Conservation (phyloP, 2,329 filamentous ascomycete genomes). For the Sporothrix euskadiensis region DNA sequence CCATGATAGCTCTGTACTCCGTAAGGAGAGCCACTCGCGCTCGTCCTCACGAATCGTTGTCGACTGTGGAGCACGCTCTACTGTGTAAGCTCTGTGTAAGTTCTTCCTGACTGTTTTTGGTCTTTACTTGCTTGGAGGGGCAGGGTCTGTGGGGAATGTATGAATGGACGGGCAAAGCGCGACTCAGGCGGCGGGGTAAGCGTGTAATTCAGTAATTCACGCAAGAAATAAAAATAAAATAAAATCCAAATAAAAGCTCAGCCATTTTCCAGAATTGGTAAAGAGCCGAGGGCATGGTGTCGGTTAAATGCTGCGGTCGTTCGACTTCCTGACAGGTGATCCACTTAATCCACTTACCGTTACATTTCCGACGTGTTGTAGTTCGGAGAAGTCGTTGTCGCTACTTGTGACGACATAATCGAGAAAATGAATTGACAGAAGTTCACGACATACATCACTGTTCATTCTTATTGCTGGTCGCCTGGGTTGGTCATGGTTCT, state of each 20-base stretch:
- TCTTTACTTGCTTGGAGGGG: neutral
- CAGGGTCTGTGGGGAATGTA: neutral
- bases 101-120: neutral
- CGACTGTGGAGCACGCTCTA: neutral
- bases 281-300: slow-evolving; percentile 16
- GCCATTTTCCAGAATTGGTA: neutral
- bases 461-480: neutral
- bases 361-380: neutral
- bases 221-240: neutral
- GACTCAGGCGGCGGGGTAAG: neutral
- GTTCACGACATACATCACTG: neutral
- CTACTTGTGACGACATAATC: neutral
- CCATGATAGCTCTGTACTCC: neutral
- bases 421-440: neutral
- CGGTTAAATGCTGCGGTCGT: slow-evolving; percentile 11
- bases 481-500: neutral
- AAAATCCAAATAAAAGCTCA: neutral
- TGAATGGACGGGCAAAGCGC: neutral
- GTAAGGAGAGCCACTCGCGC: too few species aligned
- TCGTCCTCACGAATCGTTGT: neutral
- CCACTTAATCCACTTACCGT: slow-evolving; percentile 10
- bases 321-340: slow-evolving; percentile 14
- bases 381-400: neutral
- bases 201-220: neutral
- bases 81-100: neutral